These are phyloP conservation scores for Nannochloris sp. DNA, from an alignment of 139 green algal species.

Conservation along the genomic window DNA sequence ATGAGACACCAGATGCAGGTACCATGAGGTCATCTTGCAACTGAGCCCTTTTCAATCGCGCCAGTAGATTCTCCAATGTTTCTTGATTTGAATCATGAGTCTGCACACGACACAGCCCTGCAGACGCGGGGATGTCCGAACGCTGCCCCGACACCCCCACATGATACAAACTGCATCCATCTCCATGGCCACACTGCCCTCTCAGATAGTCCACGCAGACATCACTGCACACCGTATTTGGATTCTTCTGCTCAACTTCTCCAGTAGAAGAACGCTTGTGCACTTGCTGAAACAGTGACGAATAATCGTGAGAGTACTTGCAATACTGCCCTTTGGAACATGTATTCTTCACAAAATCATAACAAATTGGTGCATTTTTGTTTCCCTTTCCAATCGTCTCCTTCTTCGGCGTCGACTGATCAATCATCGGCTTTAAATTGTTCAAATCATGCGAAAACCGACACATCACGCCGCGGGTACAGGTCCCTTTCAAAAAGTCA, in stretches of 20 bases:
- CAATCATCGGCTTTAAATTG: conserved; percentile 32
- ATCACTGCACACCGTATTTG: not conserved
- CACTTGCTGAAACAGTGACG: conserved; percentile 20
- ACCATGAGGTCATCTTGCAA: not conserved
- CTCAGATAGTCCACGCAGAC: conserved; percentile 19
- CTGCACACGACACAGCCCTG: not conserved
- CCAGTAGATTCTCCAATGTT: not conserved
- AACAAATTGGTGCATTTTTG: conserved; percentile 59
- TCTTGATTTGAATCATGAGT: not conserved
- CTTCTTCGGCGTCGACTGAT: not conserved
- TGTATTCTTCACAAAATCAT: conserved; percentile 77
- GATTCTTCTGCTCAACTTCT: not conserved
- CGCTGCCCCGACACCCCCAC: not conserved
- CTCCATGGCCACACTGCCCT: conserved; percentile 8
- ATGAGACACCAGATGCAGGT: not conserved
- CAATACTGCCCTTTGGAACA: conserved; percentile 60
- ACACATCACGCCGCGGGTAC: conserved; percentile 69
- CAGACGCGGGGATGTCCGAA: not conserved
- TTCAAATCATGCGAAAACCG: conserved; percentile 78
- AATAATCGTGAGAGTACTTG: conserved; percentile 73
- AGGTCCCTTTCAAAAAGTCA: conserved; percentile 72
- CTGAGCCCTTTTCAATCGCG: not conserved
- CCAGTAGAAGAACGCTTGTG: not conserved
- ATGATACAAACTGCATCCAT: conserved; percentile 10
- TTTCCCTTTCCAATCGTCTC: not conserved